Evolutionary conservation across 1,284 basidiomycete genomes (phyloP), one percentile per base, ranked within the genome.

Genomic region (Moniliophthora roreri): DNA sequence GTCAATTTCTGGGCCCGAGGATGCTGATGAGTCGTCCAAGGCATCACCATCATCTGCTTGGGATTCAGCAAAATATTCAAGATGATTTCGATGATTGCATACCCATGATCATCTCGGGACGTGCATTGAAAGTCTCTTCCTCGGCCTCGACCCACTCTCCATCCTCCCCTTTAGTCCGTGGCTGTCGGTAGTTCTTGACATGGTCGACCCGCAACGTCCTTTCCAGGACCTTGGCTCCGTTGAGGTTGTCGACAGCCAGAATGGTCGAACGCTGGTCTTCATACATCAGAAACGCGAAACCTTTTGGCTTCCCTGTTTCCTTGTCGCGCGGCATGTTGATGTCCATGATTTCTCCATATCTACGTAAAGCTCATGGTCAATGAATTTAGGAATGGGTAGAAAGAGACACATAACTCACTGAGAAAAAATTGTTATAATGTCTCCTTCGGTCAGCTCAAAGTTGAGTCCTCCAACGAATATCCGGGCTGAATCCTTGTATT

Each of bases 281-380:
- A 70, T 98, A 99, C 95, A 99, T 98, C 57, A 99, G 76, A 73
- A 98, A 99, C 2, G 86, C 95, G 67, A 99, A 99, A 0, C 97
- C 97, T 62, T 80, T 85, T 3, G 87, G 78, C 67, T 95, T 95
- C 28, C 93, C 91, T 0, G 94, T 95, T 58, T 88, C 79, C 66
- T 94, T 93, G 72, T 96, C 92, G 45, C 94, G 83, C 18, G 97
- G 96, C 66, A 99, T 79, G 68, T 98, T 94, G 55, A 98, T 79
- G 65, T 99, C 94, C 74, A 95, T 89, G 23, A 98, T 82, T 69
- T 99, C 96, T 21, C 96, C 96, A 71, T 91, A 98, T 70, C 93
- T 95, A 59, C 10, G 28, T 36, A 50, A 39, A 40, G 48, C 20
- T 28, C 51, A 37, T 23, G 46, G 18, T 23, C 35, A 39, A 24